Conservation (phyloP, 164 flowering plant genomes). For the Berberis thunbergii region DNA sequence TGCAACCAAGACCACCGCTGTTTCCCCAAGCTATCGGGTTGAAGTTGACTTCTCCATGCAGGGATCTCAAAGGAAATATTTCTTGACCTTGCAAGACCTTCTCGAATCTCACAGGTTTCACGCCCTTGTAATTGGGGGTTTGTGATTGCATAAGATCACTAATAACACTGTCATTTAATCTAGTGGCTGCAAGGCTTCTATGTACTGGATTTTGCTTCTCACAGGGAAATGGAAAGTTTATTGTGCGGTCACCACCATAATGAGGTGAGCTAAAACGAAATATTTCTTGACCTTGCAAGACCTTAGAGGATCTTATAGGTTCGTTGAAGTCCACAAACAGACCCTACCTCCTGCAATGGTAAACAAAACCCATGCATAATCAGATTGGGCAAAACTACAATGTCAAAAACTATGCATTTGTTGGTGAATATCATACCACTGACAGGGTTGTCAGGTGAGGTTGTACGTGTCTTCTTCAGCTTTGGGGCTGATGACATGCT, state of each 20-base stretch:
- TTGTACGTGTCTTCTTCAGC: constrained; percentile 60
- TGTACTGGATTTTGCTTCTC: constrained; percentile 26
- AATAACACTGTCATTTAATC: constrained; percentile 14
- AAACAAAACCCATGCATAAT: constrained; percentile 1
- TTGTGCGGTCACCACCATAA: constrained; percentile 38
- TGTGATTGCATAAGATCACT: constrained; percentile 24
- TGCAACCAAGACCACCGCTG: constrained; percentile 16
- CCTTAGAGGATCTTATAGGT: constrained; percentile 79
- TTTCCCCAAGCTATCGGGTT: constrained; percentile 34
- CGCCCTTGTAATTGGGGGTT: constrained; percentile 43
- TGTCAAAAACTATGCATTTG: not conserved
- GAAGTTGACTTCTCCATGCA: constrained; percentile 30
- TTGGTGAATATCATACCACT: constrained; percentile 28
- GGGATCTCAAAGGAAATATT: constrained; percentile 54
- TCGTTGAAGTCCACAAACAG: constrained; percentile 59
- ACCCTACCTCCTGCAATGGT: constrained; percentile 31
- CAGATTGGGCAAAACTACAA: not conserved
- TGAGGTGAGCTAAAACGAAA: constrained; percentile 48
- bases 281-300: constrained; percentile 99
- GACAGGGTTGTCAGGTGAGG: constrained; percentile 34
- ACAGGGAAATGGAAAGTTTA: constrained; percentile 38
- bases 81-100: constrained; percentile 99
- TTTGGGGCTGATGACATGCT: constrained; percentile 62
- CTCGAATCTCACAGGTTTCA: constrained; percentile 58
- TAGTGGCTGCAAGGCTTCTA: constrained; percentile 25